Base-by-base conservation (phyloP, 257 asterid species). In the Linaria vulgaris region DNA sequence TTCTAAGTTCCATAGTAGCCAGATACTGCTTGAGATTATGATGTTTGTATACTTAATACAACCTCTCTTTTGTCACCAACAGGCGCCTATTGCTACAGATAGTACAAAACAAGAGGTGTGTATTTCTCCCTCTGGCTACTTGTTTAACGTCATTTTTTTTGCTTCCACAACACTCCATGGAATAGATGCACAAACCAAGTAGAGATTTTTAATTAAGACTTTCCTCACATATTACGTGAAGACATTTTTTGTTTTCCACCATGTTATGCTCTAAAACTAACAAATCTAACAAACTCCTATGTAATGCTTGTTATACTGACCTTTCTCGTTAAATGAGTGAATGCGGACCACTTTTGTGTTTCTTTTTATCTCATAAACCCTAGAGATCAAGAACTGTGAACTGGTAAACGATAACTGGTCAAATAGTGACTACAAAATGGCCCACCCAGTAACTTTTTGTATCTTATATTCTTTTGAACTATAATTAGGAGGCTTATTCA, bases 81-180 rank as follows among this genome's bases (percentile, higher is more conserved):
- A 94, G 97, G 85, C 70, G 73, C 76, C 79, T 22, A 80, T 66
- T 65, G 67, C 83, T 50, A 39, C 76, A 4, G 85, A 72, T 46
- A 74, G 61, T 68, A 38, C 50, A 56, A 69, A 59, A 34, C 78
- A 55, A 64, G 90, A 87, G 94, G 98, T 90, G 71, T 59, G 46
- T 52, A 14, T 51, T 57, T 58, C 66, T 62, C n/a, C 38, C 25
- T 41, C 11, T 50, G 37, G 34, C 64, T 27, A 59, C 27, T 7
- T 46, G 57, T 38, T 34, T 61, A 41, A 47, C 21, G 24, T 13
- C 46, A 6, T 54, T 31, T 22, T 21, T 15, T 67, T 56, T 19
- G n/a, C 15, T 38, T 21, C 12, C 27, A 12, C 48, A 38, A 4
- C 41, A 34, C 41, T 1, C 9, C 1, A 1, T 34, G 11, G 1